Evolutionary conservation across 495 filamentous ascomycete genomes (phyloP), one percentile per base, ranked within the genome.

Genomic region (Pseudoneurospora amorphoporcata): DNA sequence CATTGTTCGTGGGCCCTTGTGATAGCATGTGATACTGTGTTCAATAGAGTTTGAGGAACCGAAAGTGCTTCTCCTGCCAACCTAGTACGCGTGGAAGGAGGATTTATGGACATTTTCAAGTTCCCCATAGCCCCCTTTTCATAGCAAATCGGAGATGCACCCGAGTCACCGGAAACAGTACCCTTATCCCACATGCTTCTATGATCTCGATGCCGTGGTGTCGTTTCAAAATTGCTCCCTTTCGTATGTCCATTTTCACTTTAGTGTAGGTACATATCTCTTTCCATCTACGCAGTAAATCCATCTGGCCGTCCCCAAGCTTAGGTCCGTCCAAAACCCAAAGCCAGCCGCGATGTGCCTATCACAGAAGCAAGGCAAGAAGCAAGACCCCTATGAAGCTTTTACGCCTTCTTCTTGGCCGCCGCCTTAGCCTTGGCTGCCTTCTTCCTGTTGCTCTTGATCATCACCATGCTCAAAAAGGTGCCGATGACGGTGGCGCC

Each of bases 381-480:
- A 23, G 23, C 23, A 23, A 23, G 23, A 8, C 43, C 14, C 40
- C 14, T 41, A n/a, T 9, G 42, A 43, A 23, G n/a, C n/a, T 19
- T 32, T 61, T 61, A 86, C 47, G 84, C 84, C 83, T 87, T 92
- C 68, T 88, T 86, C 73, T 77, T 79, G 35, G 76, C 74, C 39
- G 89, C 90, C 45, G 90, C 89, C 83, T 92, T 92, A 69, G 93
- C 93, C 87, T 97, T 98, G 70, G 93, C 91, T 3, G 94, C 93
- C 87, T 96, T 97, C 89, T 97, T 97, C 81, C 92, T 86, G 87
- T 97, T 98, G 86, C 94, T 97, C 80, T 94, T 90, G 84, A 99
- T 98, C 95, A 99, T 99, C 76, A 98, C 95, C 77, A 98, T 90
- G 76, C 92, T 90, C 77, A 99, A 87, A 85, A 99, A 98, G 70